phyloP scores from a whole-genome alignment of 306 rosid genomes.

The cucumber (Cucumis sativus) region Cucumber_9930_V3 NC_026658.2:2763001-2763500 shows the following conservation, averaged over 20 bases:
- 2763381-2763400: slow-evolving; percentile 1
- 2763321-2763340: slow-evolving; percentile 93
- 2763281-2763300: slow-evolving; percentile 94
- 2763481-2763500: neutral
- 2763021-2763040: neutral
- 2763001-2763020: neutral
- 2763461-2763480: neutral
- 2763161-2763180: slow-evolving; percentile 91
- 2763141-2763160: slow-evolving; percentile 83
- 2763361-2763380: slow-evolving; percentile 7
- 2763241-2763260: slow-evolving; percentile 32
- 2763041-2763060: neutral
- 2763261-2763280: slow-evolving; percentile 72
- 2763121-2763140: slow-evolving; percentile 93
- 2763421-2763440: neutral
- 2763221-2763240: neutral
- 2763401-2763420: neutral
- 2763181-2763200: slow-evolving; percentile 41
- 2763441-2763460: neutral
- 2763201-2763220: neutral
- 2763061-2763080: neutral
- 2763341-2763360: slow-evolving; percentile 95
- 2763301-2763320: slow-evolving; percentile 88
- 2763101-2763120: slow-evolving; percentile 83
- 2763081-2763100: neutral